Evolutionary conservation across 2,329 filamentous ascomycete genomes (phyloP), one percentile per base, ranked within the genome.

Genomic region (Venturiaceae sp.): DNA sequence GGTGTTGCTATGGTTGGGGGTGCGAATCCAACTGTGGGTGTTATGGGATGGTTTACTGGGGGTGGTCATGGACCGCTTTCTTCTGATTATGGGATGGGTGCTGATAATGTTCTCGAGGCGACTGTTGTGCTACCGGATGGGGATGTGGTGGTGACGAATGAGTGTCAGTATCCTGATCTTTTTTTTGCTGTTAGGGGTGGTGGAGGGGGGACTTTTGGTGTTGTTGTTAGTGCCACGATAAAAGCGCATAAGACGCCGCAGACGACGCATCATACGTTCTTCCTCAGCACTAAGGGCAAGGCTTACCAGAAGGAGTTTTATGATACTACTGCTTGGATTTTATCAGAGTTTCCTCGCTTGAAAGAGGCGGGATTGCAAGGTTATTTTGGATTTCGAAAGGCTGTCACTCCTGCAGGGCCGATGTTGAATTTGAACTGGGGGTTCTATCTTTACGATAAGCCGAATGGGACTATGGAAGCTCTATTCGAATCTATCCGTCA

Each of bases 41-140:
- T 67, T 5, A 66, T 69, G 21, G 66, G 66, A 5, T 58, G 64
- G 1, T 64, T 66, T 28, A 67, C 66, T 55, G 72, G 72, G 3
- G 75, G 72, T 55, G 75, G 75, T 4, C 72, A 77, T 58, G 74
- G 73, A 2, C 72, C 73, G 0, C 59, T 77, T 23, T 64, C 68
- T 5, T 63, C 64, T 9, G 67, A 0, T 68, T 80, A 68, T 74
- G 78, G 23, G 1, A 63, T 74, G 3, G 72, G 71, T 1, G 67
- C 65, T 16, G 72, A 75, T 55, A 69, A 74, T 60, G 69, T 74
- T 14, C 70, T 79, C 33, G 73, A 76, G 59, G 68, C 68, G 5
- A 65, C 73, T 33, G 72, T 77, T 3, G 69, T 78, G 39, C 66
- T 73, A 0, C 69, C 74, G 0, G 61, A 70, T 26, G 75, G 75